Base-by-base conservation (phyloP, 176 grass and related monocot species). In the Carex kokanica region DNA sequence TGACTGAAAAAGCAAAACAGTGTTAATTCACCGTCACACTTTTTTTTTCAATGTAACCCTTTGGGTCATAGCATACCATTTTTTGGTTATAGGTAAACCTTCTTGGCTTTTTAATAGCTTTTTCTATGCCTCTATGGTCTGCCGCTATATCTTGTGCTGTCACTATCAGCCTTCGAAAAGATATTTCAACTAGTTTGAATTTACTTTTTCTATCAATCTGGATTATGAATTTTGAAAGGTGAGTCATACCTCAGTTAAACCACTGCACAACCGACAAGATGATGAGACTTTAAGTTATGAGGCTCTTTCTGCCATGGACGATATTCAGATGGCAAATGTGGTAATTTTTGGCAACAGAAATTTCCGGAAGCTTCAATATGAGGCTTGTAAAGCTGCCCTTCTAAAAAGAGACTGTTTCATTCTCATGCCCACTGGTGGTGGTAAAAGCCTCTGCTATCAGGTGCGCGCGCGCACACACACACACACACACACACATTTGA, bases 341-440 rank as follows among this genome's bases (percentile, higher is more conserved):
- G 95, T 95, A 59, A 90, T 98, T 79, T 95, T 98, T 86, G 92
- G 91, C 74, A 93, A 95, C 58, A 90, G 60, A 86, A 83, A 82
- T 74, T 93, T 98, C 62, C 90, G 92, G 62, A 80, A 86, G 23
- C 84, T 98, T 55, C 95, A 95, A 54, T 98, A 93, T 84, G 85
- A 95, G 88, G 89, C 87, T 74, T 98, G 95, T 70, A 84, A 84
- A 24, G 86, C 95, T 80, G 90, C 95, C 56, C 54, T 91, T 71
- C 63, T 88, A 31, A 93, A 88, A 17, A 85, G 49, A 56, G 95
- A 98, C 29, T 90, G 88, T 85, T 93, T 98, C 74, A 68, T 95
- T 55, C 89, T 98, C 64, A 98, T 98, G 95, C 95, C 95, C 15
- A 98, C 95, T 81, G 95, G 95, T 82, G 95, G 95, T 7, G 95